phyloP scores from a whole-genome alignment of 306 rosid genomes.

The Gynostemma pentaphyllum region DNA sequence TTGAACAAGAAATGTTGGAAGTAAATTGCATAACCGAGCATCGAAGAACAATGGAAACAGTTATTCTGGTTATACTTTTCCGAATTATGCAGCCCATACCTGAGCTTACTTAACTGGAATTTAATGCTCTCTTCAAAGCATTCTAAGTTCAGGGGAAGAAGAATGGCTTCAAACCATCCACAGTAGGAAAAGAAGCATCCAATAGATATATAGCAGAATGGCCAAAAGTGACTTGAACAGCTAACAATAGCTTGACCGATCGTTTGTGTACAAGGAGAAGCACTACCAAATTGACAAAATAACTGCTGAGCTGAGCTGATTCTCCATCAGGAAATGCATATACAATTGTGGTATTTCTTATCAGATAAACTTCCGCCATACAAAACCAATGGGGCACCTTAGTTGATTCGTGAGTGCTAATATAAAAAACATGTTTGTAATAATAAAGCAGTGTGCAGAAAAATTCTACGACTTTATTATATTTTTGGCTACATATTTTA shows the following conservation, averaged over 20 bases:
- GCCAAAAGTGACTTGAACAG: conserved; percentile 1
- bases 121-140: not conserved
- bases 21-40: not conserved
- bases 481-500: not conserved
- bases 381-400: not conserved
- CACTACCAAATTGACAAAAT: not conserved
- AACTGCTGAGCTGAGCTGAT: not conserved
- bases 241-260: not conserved
- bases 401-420: not conserved
- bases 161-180: conserved; percentile 8
- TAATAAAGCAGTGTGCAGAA: not conserved
- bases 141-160: not conserved
- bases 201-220: not conserved
- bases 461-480: not conserved
- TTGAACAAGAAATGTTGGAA: not conserved
- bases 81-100: not conserved
- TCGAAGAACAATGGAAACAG: not conserved
- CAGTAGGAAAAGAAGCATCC: not conserved
- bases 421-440: no score
- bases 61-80: not conserved
- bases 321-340: not conserved
- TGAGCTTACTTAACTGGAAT: not conserved
- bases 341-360: not conserved
- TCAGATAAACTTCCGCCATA: not conserved
- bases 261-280: not conserved